Conservation (phyloP, 1,139 yeast species). For the Nematodospora anomalae region DNA sequence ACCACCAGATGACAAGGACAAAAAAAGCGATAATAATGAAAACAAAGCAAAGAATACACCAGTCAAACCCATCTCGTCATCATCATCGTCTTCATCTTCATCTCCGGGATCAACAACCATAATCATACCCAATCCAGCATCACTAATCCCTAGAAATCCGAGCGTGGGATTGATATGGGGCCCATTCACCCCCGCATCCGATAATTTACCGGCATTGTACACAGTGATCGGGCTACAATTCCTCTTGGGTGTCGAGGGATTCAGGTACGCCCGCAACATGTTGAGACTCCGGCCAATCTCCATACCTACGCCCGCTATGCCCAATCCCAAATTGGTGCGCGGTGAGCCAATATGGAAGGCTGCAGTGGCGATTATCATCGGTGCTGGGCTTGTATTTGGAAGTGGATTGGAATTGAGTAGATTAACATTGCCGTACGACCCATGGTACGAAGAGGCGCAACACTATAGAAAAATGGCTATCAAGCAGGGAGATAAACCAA, state of each 20-base stretch:
- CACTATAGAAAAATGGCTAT: conserved; percentile 46
- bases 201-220: conserved; percentile 50
- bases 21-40: conserved; percentile 12
- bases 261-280: conserved; percentile 23
- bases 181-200: conserved; percentile 65
- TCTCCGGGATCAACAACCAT: conserved; percentile 18
- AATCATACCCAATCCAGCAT: conserved; percentile 24
- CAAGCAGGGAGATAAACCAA: conserved; percentile 43
- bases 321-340: conserved; percentile 7
- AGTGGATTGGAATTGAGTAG: conserved; percentile 53
- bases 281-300: conserved; percentile 10
- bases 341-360: conserved; percentile 13
- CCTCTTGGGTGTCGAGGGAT: conserved; percentile 36
- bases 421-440: conserved; percentile 54
- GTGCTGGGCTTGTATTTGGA: conserved; percentile 29
- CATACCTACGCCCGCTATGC: conserved; percentile 1
- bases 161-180: conserved; percentile 63
- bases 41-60: conserved; percentile 8
- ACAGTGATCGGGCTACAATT: conserved; percentile 50
- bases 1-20: conserved; percentile 23
- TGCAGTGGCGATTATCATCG: conserved; percentile 22
- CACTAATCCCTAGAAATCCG: conserved; percentile 43
- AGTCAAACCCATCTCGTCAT: conserved; percentile 3
- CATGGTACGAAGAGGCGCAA: conserved; percentile 63
- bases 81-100: conserved; percentile 15